Conservation (phyloP, 352 stramenopile genomes). For the Globisporangium viniferum region DNA sequence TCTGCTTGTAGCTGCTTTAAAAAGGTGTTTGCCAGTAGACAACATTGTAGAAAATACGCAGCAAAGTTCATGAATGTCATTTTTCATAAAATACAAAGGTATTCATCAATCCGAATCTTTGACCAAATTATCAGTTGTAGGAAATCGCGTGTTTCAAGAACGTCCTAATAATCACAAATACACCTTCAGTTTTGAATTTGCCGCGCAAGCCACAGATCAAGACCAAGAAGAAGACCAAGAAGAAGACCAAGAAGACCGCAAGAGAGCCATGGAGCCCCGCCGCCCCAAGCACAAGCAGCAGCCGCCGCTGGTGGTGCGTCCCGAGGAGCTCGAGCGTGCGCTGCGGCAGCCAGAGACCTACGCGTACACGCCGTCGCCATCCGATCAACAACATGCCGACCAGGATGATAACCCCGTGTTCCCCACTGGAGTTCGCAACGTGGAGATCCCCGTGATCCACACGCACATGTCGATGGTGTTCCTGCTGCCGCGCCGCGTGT, state of each 20-base stretch:
- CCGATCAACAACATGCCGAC: not conserved
- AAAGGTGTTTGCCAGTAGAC: too few species aligned
- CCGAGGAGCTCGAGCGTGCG: constrained; percentile 43
- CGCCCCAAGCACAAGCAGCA: constrained; percentile 67
- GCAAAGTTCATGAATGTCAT: too few species aligned
- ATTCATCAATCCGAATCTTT: constrained; percentile 7
- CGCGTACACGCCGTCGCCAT: constrained; percentile 12
- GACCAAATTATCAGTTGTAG: not conserved
- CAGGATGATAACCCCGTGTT: constrained; percentile 22
- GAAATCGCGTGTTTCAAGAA: constrained; percentile 3
- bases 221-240: not conserved
- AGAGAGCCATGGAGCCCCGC: constrained; percentile 62
- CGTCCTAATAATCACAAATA: too few species aligned
- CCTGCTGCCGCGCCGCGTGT: constrained; percentile 50
- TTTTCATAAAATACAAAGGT: too few species aligned
- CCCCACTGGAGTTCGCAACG: constrained; percentile 1
- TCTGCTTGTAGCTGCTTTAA: too few species aligned
- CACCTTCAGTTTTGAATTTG: constrained; percentile 4
- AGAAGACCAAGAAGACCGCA: constrained; percentile 13
- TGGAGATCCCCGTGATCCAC: constrained; percentile 41
- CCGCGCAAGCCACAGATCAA: not conserved
- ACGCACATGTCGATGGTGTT: constrained; percentile 81
- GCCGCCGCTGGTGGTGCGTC: constrained; percentile 40
- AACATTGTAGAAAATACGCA: too few species aligned
- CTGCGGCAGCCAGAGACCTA: constrained; percentile 35